These are phyloP conservation scores for Sechiopsis laciniata DNA, from an alignment of 306 rosid genomes.

Conservation along the genomic window DNA sequence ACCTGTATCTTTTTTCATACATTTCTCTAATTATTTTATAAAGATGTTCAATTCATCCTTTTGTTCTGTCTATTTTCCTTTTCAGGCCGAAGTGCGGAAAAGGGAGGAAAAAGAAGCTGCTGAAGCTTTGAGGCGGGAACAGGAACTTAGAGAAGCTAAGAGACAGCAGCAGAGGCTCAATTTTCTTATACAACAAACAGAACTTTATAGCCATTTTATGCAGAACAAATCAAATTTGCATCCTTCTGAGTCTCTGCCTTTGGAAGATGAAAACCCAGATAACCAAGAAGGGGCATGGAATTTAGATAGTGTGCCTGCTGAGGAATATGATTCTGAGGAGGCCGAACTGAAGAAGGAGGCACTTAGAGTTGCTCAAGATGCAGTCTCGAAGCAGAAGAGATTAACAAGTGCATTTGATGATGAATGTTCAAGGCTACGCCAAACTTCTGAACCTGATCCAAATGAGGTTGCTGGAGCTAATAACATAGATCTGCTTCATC, in stretches of 20 bases:
- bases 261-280: slow-evolving; percentile 41
- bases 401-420: slow-evolving; percentile 77
- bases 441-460: slow-evolving; percentile 58
- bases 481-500: slow-evolving; percentile 83
- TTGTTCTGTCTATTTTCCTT: not conserved
- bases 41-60: slow-evolving; percentile 1
- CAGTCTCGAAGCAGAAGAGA: slow-evolving; percentile 83
- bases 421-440: slow-evolving; percentile 80
- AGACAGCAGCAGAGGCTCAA: slow-evolving; percentile 96
- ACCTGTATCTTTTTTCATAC: not conserved
- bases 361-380: slow-evolving; percentile 96
- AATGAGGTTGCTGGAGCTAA: slow-evolving; percentile 90
- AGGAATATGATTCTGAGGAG: slow-evolving; percentile 85
- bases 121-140: slow-evolving; percentile 91
- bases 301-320: slow-evolving; percentile 40
- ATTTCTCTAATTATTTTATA: not conserved
- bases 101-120: slow-evolving; percentile 97
- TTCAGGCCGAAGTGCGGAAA: slow-evolving; percentile 81
- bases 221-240: slow-evolving; percentile 78
- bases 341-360: slow-evolving; percentile 89
- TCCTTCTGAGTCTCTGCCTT: slow-evolving; percentile 54
- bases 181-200: slow-evolving; percentile 97
- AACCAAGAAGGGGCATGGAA: slow-evolving; percentile 42
- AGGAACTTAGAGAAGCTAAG: slow-evolving; percentile 96
- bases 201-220: slow-evolving; percentile 97